phyloP scores from a whole-genome alignment of 2,329 filamentous ascomycete species.

The Berkeleyomyces rouxiae region DNA sequence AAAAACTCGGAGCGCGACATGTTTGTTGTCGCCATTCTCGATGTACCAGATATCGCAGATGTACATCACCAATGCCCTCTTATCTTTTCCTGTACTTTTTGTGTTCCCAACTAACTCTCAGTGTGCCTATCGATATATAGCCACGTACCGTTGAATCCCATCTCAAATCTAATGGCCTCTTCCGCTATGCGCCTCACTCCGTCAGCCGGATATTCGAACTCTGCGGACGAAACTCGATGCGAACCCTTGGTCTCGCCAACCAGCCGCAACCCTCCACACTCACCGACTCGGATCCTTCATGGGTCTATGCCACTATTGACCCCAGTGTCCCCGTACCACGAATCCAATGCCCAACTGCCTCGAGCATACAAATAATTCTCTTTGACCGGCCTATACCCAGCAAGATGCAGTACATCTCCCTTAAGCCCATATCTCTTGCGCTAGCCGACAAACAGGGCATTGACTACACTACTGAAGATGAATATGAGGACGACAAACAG shows the following conservation, averaged over 20 bases:
- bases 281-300: constrained; percentile 46
- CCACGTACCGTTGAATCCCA: constrained; percentile 73
- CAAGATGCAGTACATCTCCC: constrained; percentile 91
- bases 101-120: background rate
- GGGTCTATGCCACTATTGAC: constrained; percentile 45
- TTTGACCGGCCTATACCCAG: constrained; percentile 75
- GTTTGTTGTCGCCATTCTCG: constrained; percentile 75
- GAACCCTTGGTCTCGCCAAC: constrained; percentile 76
- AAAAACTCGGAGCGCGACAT: constrained; percentile 82
- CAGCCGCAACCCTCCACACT: constrained; percentile 26
- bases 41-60: constrained; percentile 86
- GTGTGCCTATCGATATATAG: constrained; percentile 24
- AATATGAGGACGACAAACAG: constrained; percentile 56
- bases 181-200: constrained; percentile 66
- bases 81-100: no score
- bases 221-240: constrained; percentile 67
- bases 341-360: constrained; percentile 53
- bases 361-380: constrained; percentile 71
- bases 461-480: constrained; percentile 24
- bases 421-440: constrained; percentile 75
- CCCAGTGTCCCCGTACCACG: constrained; percentile 42
- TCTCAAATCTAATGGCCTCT: constrained; percentile 64
- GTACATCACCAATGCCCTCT: constrained; percentile 30
- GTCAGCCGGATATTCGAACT: constrained; percentile 66
- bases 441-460: constrained; percentile 50